Base-by-base conservation (phyloP, 306 rosid species). In the Potentilla sterilis region DNA sequence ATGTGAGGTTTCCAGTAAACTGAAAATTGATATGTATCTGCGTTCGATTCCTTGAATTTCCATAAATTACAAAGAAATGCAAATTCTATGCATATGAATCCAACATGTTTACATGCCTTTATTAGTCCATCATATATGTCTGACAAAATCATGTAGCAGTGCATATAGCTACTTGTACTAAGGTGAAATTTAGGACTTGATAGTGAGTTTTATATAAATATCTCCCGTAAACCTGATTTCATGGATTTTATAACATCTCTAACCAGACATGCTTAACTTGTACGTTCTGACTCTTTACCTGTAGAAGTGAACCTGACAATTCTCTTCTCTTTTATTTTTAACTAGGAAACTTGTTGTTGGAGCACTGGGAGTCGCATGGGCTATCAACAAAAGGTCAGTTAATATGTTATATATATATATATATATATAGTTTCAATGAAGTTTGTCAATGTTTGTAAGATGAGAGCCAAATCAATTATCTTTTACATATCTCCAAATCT, bases 311-410 rank as follows among this genome's bases (percentile, higher is more conserved):
- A 75, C 64, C 52, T 81, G 54, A 81, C 44, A 2, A 52, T 72
- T 54, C 0, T 49, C 35, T 47, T 54, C 2, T 49, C 35, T 52
- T 67, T 57, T 83, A 38, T 74, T 63, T 80, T 47, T 71, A 42
- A 34, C 40, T 74, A 94, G 98, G 98, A 75, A 87, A 86, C 59
- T 77, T 87, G 77, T 78, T 94, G 78, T 80, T 92, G 83, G 90
- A 92, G 51, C 87, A 87, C 74, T 92, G 98, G 98, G 83, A 81
- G 69, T 87, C 88, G 72, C 85, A 88, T 67, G 89, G 90, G 71
- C 81, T 92, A 67, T 86, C 97, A 40, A 86, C 70, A 41, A 86
- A 90, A 80, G 98, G 98, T 87, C 61, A 74, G 18, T 70, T 47
- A 37, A 51, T 22, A 55, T 57, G 59, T 69, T 71, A n/a, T n/a